These are phyloP conservation scores for Cystobasidium slooffiae DNA, from an alignment of 1,284 basidiomycete genomes.

Conservation along the genomic window DNA sequence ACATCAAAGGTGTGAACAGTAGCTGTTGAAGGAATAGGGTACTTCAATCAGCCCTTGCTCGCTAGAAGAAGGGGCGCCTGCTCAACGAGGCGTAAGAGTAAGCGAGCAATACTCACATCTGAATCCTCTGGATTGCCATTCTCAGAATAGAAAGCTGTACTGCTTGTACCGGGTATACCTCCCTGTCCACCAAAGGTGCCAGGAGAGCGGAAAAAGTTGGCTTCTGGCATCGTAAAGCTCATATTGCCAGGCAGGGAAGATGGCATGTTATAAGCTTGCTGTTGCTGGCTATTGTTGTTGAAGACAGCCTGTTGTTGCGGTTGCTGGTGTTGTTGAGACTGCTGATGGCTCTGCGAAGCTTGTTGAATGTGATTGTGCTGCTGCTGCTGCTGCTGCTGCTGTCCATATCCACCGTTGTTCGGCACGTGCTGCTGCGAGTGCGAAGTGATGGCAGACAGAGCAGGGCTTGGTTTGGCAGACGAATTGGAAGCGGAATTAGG, in stretches of 20 bases:
- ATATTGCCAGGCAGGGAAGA: conserved; percentile 6
- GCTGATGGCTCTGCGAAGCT: neutral
- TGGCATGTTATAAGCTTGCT: neutral
- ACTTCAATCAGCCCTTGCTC: neutral
- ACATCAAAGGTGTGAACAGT: conserved; percentile 53
- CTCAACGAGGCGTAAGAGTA: neutral
- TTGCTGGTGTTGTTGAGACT: conserved; percentile 2
- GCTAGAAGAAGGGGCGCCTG: too few species aligned
- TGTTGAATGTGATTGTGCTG: neutral
- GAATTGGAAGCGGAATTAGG: conserved; percentile 27
- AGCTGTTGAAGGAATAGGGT: conserved; percentile 38
- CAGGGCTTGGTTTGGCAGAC: conserved; percentile 29
- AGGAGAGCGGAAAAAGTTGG: conserved; percentile 25
- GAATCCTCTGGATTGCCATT: conserved; percentile 22
- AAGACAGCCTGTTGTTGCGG: neutral
- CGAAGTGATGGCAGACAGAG: conserved; percentile 24
- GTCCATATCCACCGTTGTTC: neutral
- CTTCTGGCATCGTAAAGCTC: conserved; percentile 24
- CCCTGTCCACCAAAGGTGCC: conserved; percentile 5
- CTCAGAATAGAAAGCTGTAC: conserved; percentile 39
- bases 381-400: conserved; percentile 11
- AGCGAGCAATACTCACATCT: conserved; percentile 12
- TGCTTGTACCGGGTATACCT: conserved; percentile 34
- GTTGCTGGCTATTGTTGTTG: neutral
- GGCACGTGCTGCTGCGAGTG: conserved; percentile 11